phyloP scores from a whole-genome alignment of 2,329 filamentous ascomycete species.

The Sclerotinia glacialis region DNA sequence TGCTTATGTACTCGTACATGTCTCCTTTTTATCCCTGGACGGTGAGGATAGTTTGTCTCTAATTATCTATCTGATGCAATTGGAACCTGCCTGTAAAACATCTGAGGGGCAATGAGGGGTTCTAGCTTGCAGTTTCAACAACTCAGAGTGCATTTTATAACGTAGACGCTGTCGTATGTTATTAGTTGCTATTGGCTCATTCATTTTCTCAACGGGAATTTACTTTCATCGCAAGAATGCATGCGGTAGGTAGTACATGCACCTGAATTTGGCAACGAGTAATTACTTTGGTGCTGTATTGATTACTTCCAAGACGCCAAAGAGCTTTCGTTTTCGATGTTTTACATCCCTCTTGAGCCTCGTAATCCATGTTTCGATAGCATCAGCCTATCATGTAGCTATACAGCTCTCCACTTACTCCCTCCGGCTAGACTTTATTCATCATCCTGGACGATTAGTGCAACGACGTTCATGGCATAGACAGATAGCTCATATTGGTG shows the following conservation, averaged over 20 bases:
- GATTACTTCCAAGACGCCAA: background rate
- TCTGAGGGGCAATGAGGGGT: conserved; percentile 11
- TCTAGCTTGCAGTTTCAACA: background rate
- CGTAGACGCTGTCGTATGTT: background rate
- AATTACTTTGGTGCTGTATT: background rate
- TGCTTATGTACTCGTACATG: background rate
- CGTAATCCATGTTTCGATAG: conserved; percentile 5
- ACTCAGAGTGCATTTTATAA: background rate
- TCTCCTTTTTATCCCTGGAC: conserved; percentile 8
- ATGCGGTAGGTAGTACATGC: background rate
- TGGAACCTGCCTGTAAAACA: background rate
- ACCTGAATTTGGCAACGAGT: background rate
- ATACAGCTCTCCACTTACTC: background rate
- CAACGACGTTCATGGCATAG: conserved; percentile 1
- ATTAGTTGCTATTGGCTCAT: background rate
- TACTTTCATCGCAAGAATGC: background rate
- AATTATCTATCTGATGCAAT: background rate
- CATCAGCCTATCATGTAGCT: conserved; percentile 7
- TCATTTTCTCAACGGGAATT: background rate
- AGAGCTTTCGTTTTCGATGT: background rate
- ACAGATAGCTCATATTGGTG: background rate
- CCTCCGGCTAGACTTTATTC: background rate
- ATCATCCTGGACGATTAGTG: background rate
- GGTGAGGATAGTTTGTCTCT: background rate
- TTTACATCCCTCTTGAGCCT: background rate